A percentile compares a stretch with the other conserved stretches of the same genome.
Evolutionary conservation across 768 basidiomycete species (phyloP).

Genomic region (Russula olivacea): DNA sequence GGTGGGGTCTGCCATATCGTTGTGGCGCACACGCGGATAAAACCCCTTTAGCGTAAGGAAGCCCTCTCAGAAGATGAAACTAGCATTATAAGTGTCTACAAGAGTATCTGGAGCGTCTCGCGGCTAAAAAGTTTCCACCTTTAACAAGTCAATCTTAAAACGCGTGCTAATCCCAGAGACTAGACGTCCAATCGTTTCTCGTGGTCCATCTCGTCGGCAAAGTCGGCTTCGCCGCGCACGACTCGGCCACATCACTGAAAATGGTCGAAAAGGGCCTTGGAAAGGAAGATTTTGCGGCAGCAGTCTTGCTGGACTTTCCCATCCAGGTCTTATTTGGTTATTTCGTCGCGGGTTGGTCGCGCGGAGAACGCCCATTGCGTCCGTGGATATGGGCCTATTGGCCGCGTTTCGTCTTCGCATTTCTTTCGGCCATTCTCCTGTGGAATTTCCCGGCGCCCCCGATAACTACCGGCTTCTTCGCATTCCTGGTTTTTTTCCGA

Average conservation of each 20-base stretch:
- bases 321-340: constrained; percentile 94
- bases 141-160: neutral
- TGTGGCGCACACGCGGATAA: neutral
- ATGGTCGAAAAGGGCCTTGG: constrained; percentile 95
- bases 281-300: constrained; percentile 89
- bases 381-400: constrained; percentile 92
- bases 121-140: constrained; percentile 72
- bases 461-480: constrained; percentile 69
- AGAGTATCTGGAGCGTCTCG: constrained; percentile 91
- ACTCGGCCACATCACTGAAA: constrained; percentile 85
- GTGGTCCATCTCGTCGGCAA: constrained; percentile 86
- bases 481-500: constrained; percentile 72
- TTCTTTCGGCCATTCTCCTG: constrained; percentile 71
- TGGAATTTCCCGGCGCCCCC: constrained; percentile 79
- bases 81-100: constrained; percentile 84
- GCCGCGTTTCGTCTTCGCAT: constrained; percentile 71
- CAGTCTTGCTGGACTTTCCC: constrained; percentile 94
- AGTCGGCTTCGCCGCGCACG: constrained; percentile 90
- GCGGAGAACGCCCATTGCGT: constrained; percentile 68
- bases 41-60: constrained; percentile 60
- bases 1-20: constrained; percentile 40
- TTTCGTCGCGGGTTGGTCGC: constrained; percentile 88
- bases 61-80: constrained; percentile 71
- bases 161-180: constrained; percentile 4
- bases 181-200: constrained; percentile 88